These are phyloP conservation scores for Nicotiana paniculata DNA, from an alignment of 257 asterid genomes.

Conservation along the genomic window DNA sequence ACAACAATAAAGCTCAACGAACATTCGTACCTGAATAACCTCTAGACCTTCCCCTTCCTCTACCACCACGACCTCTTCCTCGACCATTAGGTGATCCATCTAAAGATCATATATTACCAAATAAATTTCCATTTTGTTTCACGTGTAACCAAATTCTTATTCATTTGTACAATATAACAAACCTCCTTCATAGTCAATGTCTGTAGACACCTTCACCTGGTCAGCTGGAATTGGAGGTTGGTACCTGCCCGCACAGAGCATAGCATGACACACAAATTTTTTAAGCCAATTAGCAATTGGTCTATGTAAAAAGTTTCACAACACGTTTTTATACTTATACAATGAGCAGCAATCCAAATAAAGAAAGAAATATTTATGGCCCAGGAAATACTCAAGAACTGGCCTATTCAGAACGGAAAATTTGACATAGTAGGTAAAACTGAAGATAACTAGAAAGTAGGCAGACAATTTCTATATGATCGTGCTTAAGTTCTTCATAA, in stretches of 20 bases:
- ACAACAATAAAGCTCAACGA: background rate
- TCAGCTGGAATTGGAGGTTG: constrained; percentile 92
- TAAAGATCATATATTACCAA: constrained; percentile 14
- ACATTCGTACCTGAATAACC: constrained; percentile 41
- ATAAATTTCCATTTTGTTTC: background rate
- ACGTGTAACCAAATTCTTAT: background rate
- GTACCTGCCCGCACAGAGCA: constrained; percentile 42
- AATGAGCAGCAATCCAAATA: background rate
- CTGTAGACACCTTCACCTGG: constrained; percentile 70
- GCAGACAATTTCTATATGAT: no score
- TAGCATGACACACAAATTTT: background rate
- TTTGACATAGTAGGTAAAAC: no score
- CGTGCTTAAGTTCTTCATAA: no score
- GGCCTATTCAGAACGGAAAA: no score
- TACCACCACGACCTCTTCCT: constrained; percentile 83
- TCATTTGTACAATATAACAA: constrained; percentile 7
- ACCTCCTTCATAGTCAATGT: constrained; percentile 84
- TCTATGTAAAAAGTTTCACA: no score
- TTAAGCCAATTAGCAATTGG: background rate
- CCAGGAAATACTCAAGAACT: no score
- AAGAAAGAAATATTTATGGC: no score
- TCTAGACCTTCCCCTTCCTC: constrained; percentile 87
- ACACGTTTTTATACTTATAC: background rate
- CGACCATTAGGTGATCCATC: constrained; percentile 76
- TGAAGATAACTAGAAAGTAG: no score